Evolutionary conservation across 371 early-diverging fungal species (phyloP).

Genomic region (Phascolomyces articulosus): DNA sequence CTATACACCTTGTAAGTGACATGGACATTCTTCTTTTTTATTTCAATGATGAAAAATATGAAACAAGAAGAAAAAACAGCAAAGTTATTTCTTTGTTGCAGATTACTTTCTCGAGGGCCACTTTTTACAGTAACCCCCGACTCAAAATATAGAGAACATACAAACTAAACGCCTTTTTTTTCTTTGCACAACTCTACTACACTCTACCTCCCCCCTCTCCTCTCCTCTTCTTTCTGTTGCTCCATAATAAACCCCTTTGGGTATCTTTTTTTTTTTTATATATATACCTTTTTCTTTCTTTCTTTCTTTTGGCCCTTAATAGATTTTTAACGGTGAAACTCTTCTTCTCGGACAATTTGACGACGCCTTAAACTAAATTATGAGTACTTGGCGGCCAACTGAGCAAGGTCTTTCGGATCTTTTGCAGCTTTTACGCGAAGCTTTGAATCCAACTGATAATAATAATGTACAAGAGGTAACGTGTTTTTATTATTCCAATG

Average conservation of each 20-base stretch:
- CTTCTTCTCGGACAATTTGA: neutral
- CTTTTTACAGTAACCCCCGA: too few species aligned
- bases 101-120: too few species aligned
- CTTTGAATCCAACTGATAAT: slow-evolving; percentile 48
- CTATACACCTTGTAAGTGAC: slow-evolving; percentile 1
- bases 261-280: neutral
- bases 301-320: too few species aligned
- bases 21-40: neutral
- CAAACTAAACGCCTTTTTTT: neutral
- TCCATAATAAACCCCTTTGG: neutral
- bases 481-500: neutral
- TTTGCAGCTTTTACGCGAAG: slow-evolving; percentile 49
- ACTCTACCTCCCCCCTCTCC: neutral
- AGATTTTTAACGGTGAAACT: too few species aligned
- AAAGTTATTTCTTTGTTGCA: too few species aligned
- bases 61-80: too few species aligned
- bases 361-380: slow-evolving; percentile 15
- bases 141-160: too few species aligned
- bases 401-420: slow-evolving; percentile 55
- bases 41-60: neutral
- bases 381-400: slow-evolving; percentile 55
- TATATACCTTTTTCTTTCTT: neutral
- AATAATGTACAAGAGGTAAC: slow-evolving; percentile 46
- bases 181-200: too few species aligned
- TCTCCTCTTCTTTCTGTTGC: neutral